Percentiles rank a stretch among this genome's conserved stretches.
These are phyloP conservation scores for Nakazawaea molendinolei DNA, from an alignment of 805 yeast species.

Conservation along the genomic window DNA sequence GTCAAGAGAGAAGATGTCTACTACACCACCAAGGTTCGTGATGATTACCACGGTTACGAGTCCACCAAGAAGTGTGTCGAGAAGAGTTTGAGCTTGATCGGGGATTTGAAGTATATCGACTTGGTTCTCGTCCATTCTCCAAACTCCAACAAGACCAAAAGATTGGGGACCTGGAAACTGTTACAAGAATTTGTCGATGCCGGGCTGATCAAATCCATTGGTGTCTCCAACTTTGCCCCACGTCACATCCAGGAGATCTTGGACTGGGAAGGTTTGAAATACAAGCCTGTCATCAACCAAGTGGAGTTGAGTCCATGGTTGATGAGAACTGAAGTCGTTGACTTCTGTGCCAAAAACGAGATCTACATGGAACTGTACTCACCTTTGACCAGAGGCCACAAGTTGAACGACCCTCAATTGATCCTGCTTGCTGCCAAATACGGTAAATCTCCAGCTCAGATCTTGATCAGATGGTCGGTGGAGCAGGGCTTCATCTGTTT, in stretches of 20 bases:
- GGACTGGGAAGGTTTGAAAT: conserved; percentile 35
- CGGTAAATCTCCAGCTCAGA: conserved; percentile 45
- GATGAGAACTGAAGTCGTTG: conserved; percentile 35
- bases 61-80: conserved; percentile 36
- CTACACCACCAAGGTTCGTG: conserved; percentile 32
- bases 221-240: conserved; percentile 59
- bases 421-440: conserved; percentile 40
- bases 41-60: conserved; percentile 25
- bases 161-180: conserved; percentile 48
- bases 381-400: conserved; percentile 53
- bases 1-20: conserved; percentile 31
- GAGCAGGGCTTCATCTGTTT: conserved; percentile 48
- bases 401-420: conserved; percentile 36
- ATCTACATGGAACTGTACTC: conserved; percentile 56
- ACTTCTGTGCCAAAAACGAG: conserved; percentile 36
- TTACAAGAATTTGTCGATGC: conserved; percentile 47
- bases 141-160: conserved; percentile 28
- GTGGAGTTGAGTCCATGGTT: conserved; percentile 47
- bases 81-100: conserved; percentile 33
- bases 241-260: conserved; percentile 50
- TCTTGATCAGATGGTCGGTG: conserved; percentile 62
- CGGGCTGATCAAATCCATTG: conserved; percentile 47
- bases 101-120: conserved; percentile 44
- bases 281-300: conserved; percentile 42
- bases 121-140: conserved; percentile 52